Conservation (phyloP, 768 basidiomycete genomes). For the Tubosaeta sp. region DNA sequence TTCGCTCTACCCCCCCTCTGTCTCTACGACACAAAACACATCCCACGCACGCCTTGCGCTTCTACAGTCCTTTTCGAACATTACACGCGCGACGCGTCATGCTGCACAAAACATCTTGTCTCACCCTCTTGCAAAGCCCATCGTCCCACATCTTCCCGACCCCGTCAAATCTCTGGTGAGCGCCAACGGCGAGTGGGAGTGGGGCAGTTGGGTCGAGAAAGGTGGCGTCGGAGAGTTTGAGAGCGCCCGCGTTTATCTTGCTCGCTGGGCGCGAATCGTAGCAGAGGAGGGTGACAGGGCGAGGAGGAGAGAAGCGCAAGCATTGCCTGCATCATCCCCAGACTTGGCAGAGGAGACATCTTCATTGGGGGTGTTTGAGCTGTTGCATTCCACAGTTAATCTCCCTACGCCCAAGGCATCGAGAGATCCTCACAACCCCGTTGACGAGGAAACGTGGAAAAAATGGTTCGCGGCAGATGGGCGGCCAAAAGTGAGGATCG, state of each 20-base stretch:
- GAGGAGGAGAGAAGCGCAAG: slow-evolving; percentile 73
- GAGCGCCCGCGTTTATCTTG: slow-evolving; percentile 92
- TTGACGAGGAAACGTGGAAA: slow-evolving; percentile 69
- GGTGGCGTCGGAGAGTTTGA: slow-evolving; percentile 95
- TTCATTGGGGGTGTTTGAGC: slow-evolving; percentile 82
- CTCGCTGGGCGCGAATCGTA: slow-evolving; percentile 94
- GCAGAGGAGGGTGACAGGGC: slow-evolving; percentile 97
- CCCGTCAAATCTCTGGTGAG: slow-evolving; percentile 88
- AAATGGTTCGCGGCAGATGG: slow-evolving; percentile 78
- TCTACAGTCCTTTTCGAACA: slow-evolving; percentile 90
- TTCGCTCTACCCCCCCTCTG: slow-evolving; percentile 55
- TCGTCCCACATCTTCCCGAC: slow-evolving; percentile 93
- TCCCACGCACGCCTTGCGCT: slow-evolving; percentile 78
- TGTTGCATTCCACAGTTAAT: slow-evolving; percentile 73
- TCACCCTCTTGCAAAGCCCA: slow-evolving; percentile 93
- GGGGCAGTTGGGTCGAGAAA: slow-evolving; percentile 91
- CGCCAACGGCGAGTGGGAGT: slow-evolving; percentile 87
- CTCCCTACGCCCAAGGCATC: slow-evolving; percentile 80
- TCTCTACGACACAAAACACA: slow-evolving; percentile 46
- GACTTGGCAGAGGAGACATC: slow-evolving; percentile 59
- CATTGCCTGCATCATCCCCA: slow-evolving; percentile 48
- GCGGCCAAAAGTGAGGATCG: slow-evolving; percentile 54
- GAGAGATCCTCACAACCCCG: slow-evolving; percentile 71
- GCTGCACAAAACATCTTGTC: slow-evolving; percentile 94
- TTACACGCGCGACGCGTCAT: slow-evolving; percentile 88